Percentiles rank a stretch among this genome's conserved stretches.
Conservation (phyloP, 2,329 filamentous ascomycete genomes). For the Aspergillus viridinutans region DNA sequence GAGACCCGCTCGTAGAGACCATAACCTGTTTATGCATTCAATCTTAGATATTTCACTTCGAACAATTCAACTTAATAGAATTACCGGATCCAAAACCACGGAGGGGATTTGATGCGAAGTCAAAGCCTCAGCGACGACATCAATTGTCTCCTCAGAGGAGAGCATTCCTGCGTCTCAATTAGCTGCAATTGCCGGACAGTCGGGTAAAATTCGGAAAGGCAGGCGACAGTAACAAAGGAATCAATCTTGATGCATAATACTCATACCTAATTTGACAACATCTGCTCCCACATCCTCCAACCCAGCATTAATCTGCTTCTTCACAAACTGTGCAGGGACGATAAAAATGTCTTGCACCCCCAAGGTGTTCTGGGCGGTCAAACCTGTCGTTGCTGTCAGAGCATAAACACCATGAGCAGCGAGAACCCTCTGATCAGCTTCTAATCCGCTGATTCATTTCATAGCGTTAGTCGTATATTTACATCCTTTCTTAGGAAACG, state of each 20-base stretch:
- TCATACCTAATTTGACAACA: constrained; percentile 81
- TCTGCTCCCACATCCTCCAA: constrained; percentile 81
- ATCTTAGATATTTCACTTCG: constrained; percentile 8
- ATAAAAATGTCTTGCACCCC: constrained; percentile 79
- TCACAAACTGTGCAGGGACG: constrained; percentile 72
- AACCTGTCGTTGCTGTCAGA: constrained; percentile 89
- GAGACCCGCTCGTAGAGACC: constrained; percentile 56
- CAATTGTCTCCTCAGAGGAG: constrained; percentile 66
- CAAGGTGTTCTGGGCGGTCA: constrained; percentile 93
- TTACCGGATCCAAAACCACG: constrained; percentile 72
- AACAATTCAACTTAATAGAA: neutral
- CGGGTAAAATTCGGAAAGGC: neutral
- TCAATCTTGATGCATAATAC: neutral
- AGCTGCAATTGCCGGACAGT: neutral
- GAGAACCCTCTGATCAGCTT: constrained; percentile 93
- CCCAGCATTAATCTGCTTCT: constrained; percentile 79
- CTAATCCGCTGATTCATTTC: constrained; percentile 65
- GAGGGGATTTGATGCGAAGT: constrained; percentile 53
- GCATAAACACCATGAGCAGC: constrained; percentile 90
- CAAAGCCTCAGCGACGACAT: constrained; percentile 63
- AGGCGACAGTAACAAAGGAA: neutral
- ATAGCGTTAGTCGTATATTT: constrained; percentile 7
- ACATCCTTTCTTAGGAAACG: neutral
- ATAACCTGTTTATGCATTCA: constrained; percentile 63
- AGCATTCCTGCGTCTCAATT: constrained; percentile 64